Evolutionary conservation across 2,329 filamentous ascomycete species (phyloP).

Genomic region (Pestalotiopsis sp.): DNA sequence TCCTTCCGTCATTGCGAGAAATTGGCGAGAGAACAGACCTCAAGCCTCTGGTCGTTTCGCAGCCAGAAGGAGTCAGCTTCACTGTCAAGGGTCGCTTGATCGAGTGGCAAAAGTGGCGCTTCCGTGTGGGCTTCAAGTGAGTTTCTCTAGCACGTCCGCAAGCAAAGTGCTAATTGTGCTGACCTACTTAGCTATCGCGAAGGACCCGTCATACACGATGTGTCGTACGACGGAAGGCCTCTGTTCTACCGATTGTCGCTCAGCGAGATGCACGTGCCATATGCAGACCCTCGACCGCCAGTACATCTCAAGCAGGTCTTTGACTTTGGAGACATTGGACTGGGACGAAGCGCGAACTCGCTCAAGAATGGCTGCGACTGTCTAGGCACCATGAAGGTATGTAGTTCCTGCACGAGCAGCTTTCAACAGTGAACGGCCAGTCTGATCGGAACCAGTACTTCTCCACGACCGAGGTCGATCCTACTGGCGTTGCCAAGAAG

Average conservation of each 20-base stretch:
- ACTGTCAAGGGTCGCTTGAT: slow-evolving; percentile 26
- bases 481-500: slow-evolving; percentile 28
- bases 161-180: background rate
- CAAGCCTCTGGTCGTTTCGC: slow-evolving; percentile 74
- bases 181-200: slow-evolving; percentile 45
- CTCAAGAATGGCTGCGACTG: slow-evolving; percentile 70
- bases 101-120: slow-evolving; percentile 51
- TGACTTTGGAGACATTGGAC: slow-evolving; percentile 70
- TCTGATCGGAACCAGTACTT: background rate
- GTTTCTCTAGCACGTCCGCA: slow-evolving; percentile 30
- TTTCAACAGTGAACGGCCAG: background rate
- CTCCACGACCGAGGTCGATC: background rate
- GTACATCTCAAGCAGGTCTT: slow-evolving; percentile 71
- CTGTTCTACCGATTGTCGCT: slow-evolving; percentile 62
- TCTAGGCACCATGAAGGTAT: slow-evolving; percentile 47
- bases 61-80: slow-evolving; percentile 48
- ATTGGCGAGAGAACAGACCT: slow-evolving; percentile 45
- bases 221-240: slow-evolving; percentile 62
- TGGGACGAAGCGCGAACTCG: slow-evolving; percentile 67
- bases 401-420: slow-evolving; percentile 44
- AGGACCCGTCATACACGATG: slow-evolving; percentile 63
- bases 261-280: slow-evolving; percentile 66
- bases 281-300: slow-evolving; percentile 63
- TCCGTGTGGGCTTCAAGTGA: slow-evolving; percentile 62
- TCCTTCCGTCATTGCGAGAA: slow-evolving; percentile 37